Evolutionary conservation across 192 early-diverging fungal genomes (phyloP).

Genomic region (Linnemannia zychae): DNA sequence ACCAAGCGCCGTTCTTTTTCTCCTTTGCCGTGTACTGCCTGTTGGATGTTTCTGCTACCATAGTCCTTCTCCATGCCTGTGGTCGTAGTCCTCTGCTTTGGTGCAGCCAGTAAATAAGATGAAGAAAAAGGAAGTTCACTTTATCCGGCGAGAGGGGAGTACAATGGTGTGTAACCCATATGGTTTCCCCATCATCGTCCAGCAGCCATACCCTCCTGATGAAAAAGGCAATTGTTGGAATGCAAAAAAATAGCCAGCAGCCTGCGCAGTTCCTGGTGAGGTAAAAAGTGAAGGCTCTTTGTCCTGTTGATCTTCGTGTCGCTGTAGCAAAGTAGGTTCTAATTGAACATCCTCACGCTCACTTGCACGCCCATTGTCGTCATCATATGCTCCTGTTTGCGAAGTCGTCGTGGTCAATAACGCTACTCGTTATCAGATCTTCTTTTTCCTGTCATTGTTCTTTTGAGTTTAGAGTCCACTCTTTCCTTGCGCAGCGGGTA

Average conservation of each 20-base stretch:
- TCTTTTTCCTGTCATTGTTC: not conserved
- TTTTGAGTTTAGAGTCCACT: not conserved
- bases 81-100: not conserved
- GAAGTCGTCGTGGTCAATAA: not conserved
- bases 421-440: not conserved
- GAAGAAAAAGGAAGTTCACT: not conserved
- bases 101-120: not conserved
- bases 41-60: not conserved
- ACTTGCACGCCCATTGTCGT: not conserved
- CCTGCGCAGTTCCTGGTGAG: not conserved
- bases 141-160: not conserved
- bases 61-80: not conserved
- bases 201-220: not conserved
- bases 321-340: not conserved
- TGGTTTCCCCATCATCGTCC: too few relatives aligned
- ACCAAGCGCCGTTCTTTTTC: not conserved
- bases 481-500: too few relatives aligned
- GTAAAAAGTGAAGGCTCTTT: too few relatives aligned
- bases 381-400: too few relatives aligned
- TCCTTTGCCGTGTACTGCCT: not conserved
- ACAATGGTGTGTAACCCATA: not conserved
- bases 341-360: not conserved
- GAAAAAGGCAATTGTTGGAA: conserved; percentile 5
- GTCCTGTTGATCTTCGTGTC: not conserved
- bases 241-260: not conserved